Evolutionary conservation across 2,329 filamentous ascomycete species (phyloP).

Genomic region (Didymosphaeria variabile): DNA sequence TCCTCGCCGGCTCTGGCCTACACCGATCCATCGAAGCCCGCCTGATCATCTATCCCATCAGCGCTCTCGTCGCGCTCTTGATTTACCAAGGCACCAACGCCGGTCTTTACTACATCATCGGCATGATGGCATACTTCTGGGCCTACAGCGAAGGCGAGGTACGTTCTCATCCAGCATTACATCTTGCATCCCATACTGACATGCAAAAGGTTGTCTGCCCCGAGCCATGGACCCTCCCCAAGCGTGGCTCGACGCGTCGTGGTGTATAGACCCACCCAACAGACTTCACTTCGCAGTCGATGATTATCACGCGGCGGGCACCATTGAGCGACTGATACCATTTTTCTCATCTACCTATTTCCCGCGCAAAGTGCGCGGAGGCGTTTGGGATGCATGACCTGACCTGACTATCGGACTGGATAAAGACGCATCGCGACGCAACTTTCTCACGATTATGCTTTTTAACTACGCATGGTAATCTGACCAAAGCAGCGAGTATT

Average conservation of each 20-base stretch:
- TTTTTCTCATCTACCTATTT: neutral
- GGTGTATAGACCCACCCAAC: neutral
- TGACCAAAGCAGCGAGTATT: neutral
- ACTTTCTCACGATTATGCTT: neutral
- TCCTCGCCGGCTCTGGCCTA: conserved; percentile 77
- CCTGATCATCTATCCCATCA: conserved; percentile 82
- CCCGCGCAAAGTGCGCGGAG: conserved; percentile 6
- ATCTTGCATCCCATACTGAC: conserved; percentile 21
- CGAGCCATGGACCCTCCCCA: conserved; percentile 61
- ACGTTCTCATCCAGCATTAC: conserved; percentile 48
- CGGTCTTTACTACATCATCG: conserved; percentile 89
- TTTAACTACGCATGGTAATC: conserved; percentile 1
- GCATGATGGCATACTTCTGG: conserved; percentile 91
- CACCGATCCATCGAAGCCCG: conserved; percentile 90
- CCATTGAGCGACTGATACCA: conserved; percentile 6
- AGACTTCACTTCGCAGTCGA: conserved; percentile 15
- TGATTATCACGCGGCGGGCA: conserved; percentile 8
- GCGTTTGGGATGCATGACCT: conserved; percentile 13
- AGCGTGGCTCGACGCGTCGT: conserved; percentile 45
- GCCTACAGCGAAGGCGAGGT: conserved; percentile 98
- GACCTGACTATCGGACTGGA: neutral
- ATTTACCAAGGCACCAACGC: conserved; percentile 94
- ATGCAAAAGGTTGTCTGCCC: conserved; percentile 55
- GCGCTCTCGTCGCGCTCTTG: conserved; percentile 75
- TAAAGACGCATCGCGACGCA: neutral